Base-by-base conservation (phyloP, 805 yeast genomes). In the Sungouiozyma ichnusensis region DNA sequence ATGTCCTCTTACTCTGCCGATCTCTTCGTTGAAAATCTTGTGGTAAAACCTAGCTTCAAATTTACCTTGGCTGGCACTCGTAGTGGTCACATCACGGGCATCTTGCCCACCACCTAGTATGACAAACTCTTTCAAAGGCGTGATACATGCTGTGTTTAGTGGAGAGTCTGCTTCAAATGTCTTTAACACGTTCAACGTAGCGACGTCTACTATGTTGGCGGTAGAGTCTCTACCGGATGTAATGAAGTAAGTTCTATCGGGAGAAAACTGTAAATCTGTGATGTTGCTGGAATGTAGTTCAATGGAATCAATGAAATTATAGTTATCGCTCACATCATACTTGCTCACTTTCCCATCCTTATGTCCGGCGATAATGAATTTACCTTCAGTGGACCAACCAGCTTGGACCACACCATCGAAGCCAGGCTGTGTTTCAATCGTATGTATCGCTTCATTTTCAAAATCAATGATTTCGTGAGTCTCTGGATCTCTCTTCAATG, bases 61-160 rank as follows among this genome's bases (percentile, higher is more conserved):
- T 61, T 85, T 85, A 70, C 98, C 98, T 65, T 90, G 95, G 38
- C 81, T 73, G 43, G 87, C 79, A 35, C 92, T 76, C 20, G 97
- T 87, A n/a, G 97, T 92, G 35, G 99, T 92, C 60, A 92, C 99
- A 64, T 88, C 94, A 66, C 87, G 79, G 34, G 98, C 97, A 57
- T 87, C 97, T 72, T 92, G 97, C 79, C 99, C 99, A 69, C 99
- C 99, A 41, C 97, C 98, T 48, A 92, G 72, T 39, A 92, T 81
- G 48, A 92, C 83, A 60, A 81, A 90, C 60, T 92, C 90, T 68
- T 92, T 92, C 44, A 79, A 71, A 19, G 97, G 94, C 14, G 98
- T 88, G 52, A 92, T 82, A 50, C 94, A 81, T 16, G 97, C 97
- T 32, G 95, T 77, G 71, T 92, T 92, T 73, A 92, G 74, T 44